Base-by-base conservation (phyloP, 1,284 basidiomycete genomes). In the Cerrena zonata region DNA sequence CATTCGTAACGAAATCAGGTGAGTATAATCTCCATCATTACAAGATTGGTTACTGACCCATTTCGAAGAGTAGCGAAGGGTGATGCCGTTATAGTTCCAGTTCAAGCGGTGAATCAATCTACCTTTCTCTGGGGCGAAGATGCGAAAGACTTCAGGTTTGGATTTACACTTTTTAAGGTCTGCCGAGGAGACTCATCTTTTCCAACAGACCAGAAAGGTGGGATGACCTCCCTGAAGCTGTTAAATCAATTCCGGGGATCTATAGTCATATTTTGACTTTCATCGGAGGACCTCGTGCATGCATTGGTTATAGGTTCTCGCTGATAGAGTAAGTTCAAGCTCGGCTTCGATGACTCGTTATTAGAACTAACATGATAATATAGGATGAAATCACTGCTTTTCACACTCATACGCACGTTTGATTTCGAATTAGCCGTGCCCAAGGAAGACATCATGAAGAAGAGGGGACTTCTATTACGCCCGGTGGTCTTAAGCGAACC, bases 231-330 rank as follows among this genome's bases (percentile, higher is more conserved):
- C 79, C 80, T 0, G 73, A 75, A 26, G 67, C 65, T 0, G 71
- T 69, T 1, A 61, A 64, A 12, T 62, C 60, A 1, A 70, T 85
- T 13, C 84, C 84, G 0, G 78, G 82, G 0, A 67, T 86, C 0
- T 83, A 74, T 76, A 71, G 76, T 13, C 75, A 84, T 56, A 53
- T 79, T 58, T 65, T 86, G 45, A 76, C 78, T 1, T 88, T 87
- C 70, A 56, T 80, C 2, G 78, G 77, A 19, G 83, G 83, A 1
- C 74, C 79, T 5, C 74, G 75, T 30, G 73, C 79, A 1, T 85
- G 82, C 59, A 84, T 85, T 40, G 86, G 86, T 0, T 88, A 83
- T 61, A 77, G 82, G 3, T 88, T 89, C 60, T 76, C 85, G 1
- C 58, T 89, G 21, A 69, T 79, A 18, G 85, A 89, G 79, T 82